Evolutionary conservation across 495 filamentous ascomycete species (phyloP).

Genomic region (Penicillium longicatenatum): DNA sequence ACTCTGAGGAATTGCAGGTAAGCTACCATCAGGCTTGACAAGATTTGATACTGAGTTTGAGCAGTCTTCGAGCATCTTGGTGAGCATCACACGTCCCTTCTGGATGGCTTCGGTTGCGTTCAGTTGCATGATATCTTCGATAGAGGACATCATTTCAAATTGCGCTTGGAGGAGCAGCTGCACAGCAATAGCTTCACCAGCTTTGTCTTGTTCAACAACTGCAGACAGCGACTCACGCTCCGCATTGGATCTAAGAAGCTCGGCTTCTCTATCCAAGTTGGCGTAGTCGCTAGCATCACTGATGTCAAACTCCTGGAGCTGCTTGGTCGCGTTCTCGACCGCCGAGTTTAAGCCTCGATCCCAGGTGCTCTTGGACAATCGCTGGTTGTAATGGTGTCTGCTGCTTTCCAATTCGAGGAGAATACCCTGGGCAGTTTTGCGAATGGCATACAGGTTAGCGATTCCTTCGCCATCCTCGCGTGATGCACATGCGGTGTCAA

Average conservation of each 20-base stretch:
- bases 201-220: conserved; percentile 83
- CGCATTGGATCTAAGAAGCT: conserved; percentile 78
- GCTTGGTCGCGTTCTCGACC: conserved; percentile 78
- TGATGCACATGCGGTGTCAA: conserved; percentile 77
- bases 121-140: conserved; percentile 79
- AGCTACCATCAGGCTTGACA: conserved; percentile 84
- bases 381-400: conserved; percentile 85
- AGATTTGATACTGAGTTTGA: conserved; percentile 72
- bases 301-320: conserved; percentile 73
- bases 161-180: conserved; percentile 86
- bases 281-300: conserved; percentile 70
- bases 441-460: conserved; percentile 69
- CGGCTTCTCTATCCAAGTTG: conserved; percentile 76
- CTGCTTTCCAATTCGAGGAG: conserved; percentile 85
- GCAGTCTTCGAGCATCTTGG: conserved; percentile 75
- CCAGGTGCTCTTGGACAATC: conserved; percentile 78
- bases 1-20: conserved; percentile 54
- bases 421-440: conserved; percentile 85
- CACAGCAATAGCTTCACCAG: conserved; percentile 72
- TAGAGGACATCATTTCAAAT: conserved; percentile 82
- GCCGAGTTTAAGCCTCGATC: conserved; percentile 83
- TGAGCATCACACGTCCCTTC: conserved; percentile 76
- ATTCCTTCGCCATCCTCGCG: conserved; percentile 68
- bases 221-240: conserved; percentile 76
- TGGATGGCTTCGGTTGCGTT: conserved; percentile 77